Evolutionary conservation across 2,329 filamentous ascomycete genomes (phyloP), one percentile per base, ranked within the genome.

Genomic region (Verticillium nubilum): DNA sequence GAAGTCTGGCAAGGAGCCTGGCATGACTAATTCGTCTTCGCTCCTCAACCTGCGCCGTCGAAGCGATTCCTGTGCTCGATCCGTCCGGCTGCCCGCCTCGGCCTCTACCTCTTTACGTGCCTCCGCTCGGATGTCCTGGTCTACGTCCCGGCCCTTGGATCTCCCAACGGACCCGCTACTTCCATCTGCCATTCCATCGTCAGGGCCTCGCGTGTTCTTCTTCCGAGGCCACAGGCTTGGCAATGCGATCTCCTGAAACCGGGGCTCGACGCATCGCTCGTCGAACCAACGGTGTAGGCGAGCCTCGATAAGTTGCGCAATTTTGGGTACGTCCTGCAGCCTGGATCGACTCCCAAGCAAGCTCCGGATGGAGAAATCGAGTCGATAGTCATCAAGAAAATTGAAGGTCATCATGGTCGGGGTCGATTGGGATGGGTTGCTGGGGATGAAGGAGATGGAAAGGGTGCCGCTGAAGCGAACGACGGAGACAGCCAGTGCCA

Each of bases 391-490:
- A 71, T 94, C 90, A 33, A 94, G 81, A 70, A 99, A 99, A 59
- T 92, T 96, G 74, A 99, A 98, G 0, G 91, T 91, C 73, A 99
- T 89, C 70, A 92, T 96, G 3, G 95, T 97, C 4, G 90, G 90
- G 3, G 86, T 90, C 26, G 85, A 82, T 65, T 87, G 84, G 13
- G 83, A 82, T 0, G 85, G 82, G 66, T 86, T 88, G 67, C 86
- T 85, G 0, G 95, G 95, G 61, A 96, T 91, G 70, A 98, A 96
- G 1, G 92, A 96, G 52, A 98, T 90, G 52, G 91, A 96, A 19
- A 99, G 78, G 0, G 95, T 99, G 50, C 95, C 95, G 54, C 92
- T 97, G 74, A 99, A 99, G 15, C 95, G 84, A 17, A 97, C 91
- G 17, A 99, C 90, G 17, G 89, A 95, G 13, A 99, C 93, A 0